These are phyloP conservation scores for Diplodia seriata DNA, from an alignment of 2,329 filamentous ascomycete species.

Conservation along the genomic window DNA sequence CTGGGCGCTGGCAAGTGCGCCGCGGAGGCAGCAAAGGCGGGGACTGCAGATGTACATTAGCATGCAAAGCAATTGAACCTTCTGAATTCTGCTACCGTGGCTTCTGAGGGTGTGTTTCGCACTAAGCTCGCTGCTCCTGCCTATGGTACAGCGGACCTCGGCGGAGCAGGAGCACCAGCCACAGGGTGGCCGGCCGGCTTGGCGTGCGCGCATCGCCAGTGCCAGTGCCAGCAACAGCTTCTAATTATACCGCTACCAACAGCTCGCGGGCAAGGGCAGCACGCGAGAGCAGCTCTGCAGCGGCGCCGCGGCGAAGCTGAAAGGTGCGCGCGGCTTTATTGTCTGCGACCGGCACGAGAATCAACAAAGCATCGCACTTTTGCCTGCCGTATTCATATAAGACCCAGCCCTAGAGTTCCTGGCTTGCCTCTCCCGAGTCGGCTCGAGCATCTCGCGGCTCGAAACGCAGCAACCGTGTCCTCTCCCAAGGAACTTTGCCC, in stretches of 20 bases:
- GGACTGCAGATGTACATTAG: constrained; percentile 26
- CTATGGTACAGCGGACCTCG: not conserved
- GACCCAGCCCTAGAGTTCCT: constrained; percentile 20
- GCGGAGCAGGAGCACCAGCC: constrained; percentile 21
- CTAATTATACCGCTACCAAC: constrained; percentile 29
- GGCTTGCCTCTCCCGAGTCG: constrained; percentile 24
- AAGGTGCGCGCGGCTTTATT: not conserved
- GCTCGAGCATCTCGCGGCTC: constrained; percentile 21
- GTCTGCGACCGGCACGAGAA: constrained; percentile 1
- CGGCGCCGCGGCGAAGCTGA: not conserved
- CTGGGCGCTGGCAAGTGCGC: not conserved
- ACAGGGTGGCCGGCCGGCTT: constrained; percentile 6
- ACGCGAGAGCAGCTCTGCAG: constrained; percentile 7
- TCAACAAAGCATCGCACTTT: constrained; percentile 21
- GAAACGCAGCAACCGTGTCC: constrained; percentile 23
- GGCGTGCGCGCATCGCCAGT: constrained; percentile 23
- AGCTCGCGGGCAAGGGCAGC: constrained; percentile 3
- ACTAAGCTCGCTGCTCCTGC: constrained; percentile 8
- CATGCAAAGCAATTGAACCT: constrained; percentile 25
- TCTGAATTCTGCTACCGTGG: constrained; percentile 17
- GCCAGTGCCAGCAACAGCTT: constrained; percentile 2
- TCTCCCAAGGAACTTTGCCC: constrained; percentile 7
- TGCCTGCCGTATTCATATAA: constrained; percentile 21
- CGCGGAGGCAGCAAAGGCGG: not conserved
- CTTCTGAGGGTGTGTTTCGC: not conserved